Conservation (phyloP, 768 basidiomycete species). For the Boletus pseudo-olivaceus region DNA sequence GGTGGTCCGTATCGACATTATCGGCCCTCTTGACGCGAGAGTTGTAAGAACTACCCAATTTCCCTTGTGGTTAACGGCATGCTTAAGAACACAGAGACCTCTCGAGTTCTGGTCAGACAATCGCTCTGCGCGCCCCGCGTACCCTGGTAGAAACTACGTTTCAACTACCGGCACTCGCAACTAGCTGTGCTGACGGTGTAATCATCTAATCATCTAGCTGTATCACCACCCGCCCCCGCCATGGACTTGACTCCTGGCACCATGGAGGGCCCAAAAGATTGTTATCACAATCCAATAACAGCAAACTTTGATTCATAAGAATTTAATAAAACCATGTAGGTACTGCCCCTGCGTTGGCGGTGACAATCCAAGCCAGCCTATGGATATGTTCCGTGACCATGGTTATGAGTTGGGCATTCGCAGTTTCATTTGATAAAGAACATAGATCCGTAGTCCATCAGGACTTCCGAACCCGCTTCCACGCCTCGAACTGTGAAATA, state of each 20-base stretch:
- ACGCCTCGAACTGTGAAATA: conserved; percentile 36
- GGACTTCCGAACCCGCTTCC: conserved; percentile 44
- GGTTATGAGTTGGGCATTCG: neutral
- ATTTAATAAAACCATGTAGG: conserved; percentile 5
- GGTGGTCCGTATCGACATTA: neutral
- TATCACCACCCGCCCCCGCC: neutral
- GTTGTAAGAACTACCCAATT: neutral
- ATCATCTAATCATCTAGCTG: neutral
- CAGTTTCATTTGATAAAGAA: conserved; percentile 37
- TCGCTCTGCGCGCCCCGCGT: neutral
- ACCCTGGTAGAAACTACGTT: neutral
- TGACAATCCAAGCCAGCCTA: neutral
- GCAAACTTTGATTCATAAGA: neutral
- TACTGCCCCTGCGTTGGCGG: neutral
- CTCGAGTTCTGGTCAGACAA: neutral
- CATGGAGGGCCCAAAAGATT: neutral
- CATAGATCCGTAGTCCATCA: conserved; percentile 54
- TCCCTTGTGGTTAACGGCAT: no score
- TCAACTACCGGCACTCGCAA: neutral
- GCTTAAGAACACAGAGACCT: neutral
- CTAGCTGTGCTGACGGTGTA: neutral
- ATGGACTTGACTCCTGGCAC: neutral
- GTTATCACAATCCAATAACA: neutral
- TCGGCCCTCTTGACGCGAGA: neutral
- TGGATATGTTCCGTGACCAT: neutral